A percentile compares a stretch with the other conserved stretches of the same genome.
Conservation (phyloP, 495 filamentous ascomycete genomes). For the Podospora appendiculata region DNA sequence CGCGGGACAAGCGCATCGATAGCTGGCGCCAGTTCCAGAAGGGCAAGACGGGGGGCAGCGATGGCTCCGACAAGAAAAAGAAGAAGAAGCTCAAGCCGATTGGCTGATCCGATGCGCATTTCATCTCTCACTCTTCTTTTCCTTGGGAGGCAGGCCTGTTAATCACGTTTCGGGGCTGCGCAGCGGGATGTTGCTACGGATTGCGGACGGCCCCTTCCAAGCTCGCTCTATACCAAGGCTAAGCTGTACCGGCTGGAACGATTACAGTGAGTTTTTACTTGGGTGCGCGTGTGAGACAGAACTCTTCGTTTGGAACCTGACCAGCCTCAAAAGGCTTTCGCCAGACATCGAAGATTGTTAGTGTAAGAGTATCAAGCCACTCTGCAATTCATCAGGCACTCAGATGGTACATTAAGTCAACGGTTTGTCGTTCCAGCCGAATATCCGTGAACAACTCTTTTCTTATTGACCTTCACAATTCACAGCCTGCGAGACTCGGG, state of each 20-base stretch:
- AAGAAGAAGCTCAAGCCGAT: constrained; percentile 73
- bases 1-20: constrained; percentile 80
- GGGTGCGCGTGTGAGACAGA: constrained; percentile 25
- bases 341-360: background rate
- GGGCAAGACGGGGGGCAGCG: constrained; percentile 39
- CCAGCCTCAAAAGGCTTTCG: background rate
- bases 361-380: background rate
- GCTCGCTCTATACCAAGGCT: background rate
- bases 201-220: background rate
- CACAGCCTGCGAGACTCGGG: too few relatives aligned
- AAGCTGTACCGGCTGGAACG: background rate
- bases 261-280: constrained; percentile 29
- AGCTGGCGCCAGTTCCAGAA: constrained; percentile 94
- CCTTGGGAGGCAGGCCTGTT: background rate
- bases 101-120: constrained; percentile 20
- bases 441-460: background rate
- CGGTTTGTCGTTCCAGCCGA: constrained; percentile 4
- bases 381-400: background rate
- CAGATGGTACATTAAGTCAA: background rate
- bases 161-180: too few relatives aligned
- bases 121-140: too few relatives aligned
- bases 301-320: constrained; percentile 5
- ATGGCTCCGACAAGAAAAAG: constrained; percentile 81
- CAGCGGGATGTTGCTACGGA: background rate
- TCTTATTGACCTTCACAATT: constrained; percentile 3